Conservation (phyloP, 495 filamentous ascomycete species). For the Podospora australis region DNA sequence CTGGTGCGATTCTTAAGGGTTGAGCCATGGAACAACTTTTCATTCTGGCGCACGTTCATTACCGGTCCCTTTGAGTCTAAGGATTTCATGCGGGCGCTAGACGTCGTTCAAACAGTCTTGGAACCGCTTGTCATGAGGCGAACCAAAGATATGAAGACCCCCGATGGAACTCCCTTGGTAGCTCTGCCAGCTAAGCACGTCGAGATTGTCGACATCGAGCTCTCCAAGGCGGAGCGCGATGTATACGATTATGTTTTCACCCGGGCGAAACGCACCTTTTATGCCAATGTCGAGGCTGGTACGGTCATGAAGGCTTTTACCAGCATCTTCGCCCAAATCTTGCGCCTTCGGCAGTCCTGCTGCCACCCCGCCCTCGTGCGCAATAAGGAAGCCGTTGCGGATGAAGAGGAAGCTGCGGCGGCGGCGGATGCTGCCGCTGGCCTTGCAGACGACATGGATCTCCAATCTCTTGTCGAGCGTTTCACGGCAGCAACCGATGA, state of each 20-base stretch:
- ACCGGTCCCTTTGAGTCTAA: conserved; percentile 94
- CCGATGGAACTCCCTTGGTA: conserved; percentile 78
- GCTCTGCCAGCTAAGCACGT: conserved; percentile 75
- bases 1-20: conserved; percentile 85
- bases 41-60: conserved; percentile 98
- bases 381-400: conserved; percentile 74
- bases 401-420: conserved; percentile 78
- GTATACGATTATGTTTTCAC: conserved; percentile 87
- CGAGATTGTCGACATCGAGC: conserved; percentile 76
- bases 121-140: conserved; percentile 91
- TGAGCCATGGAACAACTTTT: conserved; percentile 97
- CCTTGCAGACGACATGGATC: conserved; percentile 92
- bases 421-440: conserved; percentile 73
- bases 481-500: conserved; percentile 67
- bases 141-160: conserved; percentile 97
- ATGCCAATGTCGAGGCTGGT: conserved; percentile 79
- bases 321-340: conserved; percentile 93
- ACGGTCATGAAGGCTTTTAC: conserved; percentile 92
- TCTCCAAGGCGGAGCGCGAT: conserved; percentile 75
- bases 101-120: conserved; percentile 94
- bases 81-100: conserved; percentile 84
- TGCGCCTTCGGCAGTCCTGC: conserved; percentile 88
- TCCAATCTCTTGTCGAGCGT: conserved; percentile 72
- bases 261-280: conserved; percentile 74
- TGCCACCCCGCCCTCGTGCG: conserved; percentile 87